phyloP scores from a whole-genome alignment of 1,284 basidiomycete species.

The Ustilago bromivora region DNA sequence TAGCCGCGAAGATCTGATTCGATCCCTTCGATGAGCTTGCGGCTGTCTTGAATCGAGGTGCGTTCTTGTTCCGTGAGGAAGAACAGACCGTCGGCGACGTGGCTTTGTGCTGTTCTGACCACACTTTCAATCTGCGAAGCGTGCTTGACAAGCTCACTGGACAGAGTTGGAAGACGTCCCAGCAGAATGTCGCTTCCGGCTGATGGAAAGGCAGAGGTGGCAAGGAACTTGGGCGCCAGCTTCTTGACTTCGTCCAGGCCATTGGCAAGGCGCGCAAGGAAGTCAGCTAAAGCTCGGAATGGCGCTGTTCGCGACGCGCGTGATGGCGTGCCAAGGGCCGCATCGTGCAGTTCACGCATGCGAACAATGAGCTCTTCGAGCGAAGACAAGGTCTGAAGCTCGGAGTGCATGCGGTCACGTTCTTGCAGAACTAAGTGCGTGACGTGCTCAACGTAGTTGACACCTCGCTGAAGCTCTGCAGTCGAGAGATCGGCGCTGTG shows the following conservation, averaged over 20 bases:
- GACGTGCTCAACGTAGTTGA: conserved; percentile 83
- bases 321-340: conserved; percentile 7
- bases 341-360: conserved; percentile 20
- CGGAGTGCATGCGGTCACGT: conserved; percentile 40
- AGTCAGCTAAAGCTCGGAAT: conserved; percentile 31
- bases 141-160: conserved; percentile 17
- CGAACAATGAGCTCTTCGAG: conserved; percentile 28
- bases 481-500: conserved; percentile 87
- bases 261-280: conserved; percentile 34
- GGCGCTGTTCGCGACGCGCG: conserved; percentile 16
- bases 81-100: conserved; percentile 10
- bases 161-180: conserved; percentile 15
- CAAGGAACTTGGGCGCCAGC: conserved; percentile 34
- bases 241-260: conserved; percentile 31
- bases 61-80: conserved; percentile 35
- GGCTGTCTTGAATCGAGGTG: conserved; percentile 9
- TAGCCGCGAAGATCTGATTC: conserved; percentile 17
- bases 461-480: conserved; percentile 83
- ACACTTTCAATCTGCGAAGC: conserved; percentile 20
- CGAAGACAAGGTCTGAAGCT: conserved; percentile 25
- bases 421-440: conserved; percentile 49
- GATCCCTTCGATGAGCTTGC: conserved; percentile 16
- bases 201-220: conserved; percentile 32
- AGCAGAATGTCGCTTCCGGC: conserved; percentile 10
- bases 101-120: conserved; percentile 4